These are phyloP conservation scores for Candida coquimbonensis DNA, from an alignment of 805 yeast species.

Conservation along the genomic window DNA sequence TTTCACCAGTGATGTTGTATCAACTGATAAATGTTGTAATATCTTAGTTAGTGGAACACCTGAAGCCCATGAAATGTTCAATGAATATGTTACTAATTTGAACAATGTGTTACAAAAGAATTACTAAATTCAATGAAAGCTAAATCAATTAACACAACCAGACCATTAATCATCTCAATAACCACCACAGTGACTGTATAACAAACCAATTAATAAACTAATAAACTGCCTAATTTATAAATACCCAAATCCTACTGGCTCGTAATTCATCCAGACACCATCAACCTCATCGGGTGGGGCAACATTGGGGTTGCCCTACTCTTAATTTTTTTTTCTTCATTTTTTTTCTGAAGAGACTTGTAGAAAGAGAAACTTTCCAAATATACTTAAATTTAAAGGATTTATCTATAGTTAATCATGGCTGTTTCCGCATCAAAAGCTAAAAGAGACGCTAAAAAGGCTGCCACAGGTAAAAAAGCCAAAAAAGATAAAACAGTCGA, in stretches of 20 bases:
- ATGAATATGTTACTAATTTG: neutral
- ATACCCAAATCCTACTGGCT: too few species aligned
- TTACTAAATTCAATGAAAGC: too few species aligned
- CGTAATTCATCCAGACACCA: neutral
- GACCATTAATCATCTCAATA: too few species aligned
- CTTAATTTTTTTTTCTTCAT: neutral
- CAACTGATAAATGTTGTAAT: neutral
- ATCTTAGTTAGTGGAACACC: slow-evolving; percentile 1
- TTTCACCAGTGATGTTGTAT: slow-evolving; percentile 6
- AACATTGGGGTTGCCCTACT: neutral
- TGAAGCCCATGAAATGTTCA: neutral
- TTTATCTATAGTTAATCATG: slow-evolving; percentile 7
- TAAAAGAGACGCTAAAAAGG: slow-evolving; percentile 95
- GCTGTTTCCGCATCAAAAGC: slow-evolving; percentile 83
- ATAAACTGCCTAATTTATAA: too few species aligned
- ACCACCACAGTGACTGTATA: too few species aligned
- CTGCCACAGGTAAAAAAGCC: slow-evolving; percentile 66
- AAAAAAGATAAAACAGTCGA: slow-evolving; percentile 45
- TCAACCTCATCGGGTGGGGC: neutral
- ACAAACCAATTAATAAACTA: too few species aligned
- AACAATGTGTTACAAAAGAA: neutral
- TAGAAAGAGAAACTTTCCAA: neutral
- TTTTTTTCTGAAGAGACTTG: neutral
- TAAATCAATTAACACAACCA: too few species aligned
- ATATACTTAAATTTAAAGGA: neutral